Percentiles rank a stretch among this genome's conserved stretches.
Conservation (phyloP, 1,284 basidiomycete genomes). For the Amanita bisporigera region DNA sequence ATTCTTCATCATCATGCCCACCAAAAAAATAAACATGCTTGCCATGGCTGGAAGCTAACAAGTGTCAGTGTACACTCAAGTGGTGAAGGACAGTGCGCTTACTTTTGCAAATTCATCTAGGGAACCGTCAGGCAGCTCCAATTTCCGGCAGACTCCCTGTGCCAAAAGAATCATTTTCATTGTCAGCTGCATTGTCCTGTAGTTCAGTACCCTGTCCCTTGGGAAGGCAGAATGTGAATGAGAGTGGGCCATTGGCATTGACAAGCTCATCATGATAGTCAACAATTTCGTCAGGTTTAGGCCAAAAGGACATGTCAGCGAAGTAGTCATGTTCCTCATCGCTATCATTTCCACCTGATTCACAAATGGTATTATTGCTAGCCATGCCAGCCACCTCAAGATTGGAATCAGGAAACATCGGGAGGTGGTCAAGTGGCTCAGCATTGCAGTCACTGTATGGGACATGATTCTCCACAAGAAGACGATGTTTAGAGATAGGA, state of each 20-base stretch:
- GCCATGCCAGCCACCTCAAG: neutral
- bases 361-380: neutral
- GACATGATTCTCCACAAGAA: neutral
- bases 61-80: no score
- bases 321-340: no score
- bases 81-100: no score
- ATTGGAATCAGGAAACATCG: neutral
- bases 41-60: no score
- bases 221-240: neutral
- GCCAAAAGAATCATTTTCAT: no score
- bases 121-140: no score
- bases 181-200: neutral
- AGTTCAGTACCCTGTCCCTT: neutral
- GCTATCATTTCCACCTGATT: neutral
- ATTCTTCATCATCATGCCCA: no score
- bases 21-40: no score
- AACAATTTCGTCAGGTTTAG: neutral
- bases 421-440: neutral
- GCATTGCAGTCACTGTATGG: neutral
- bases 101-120: no score
- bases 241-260: neutral
- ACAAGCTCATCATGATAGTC: neutral
- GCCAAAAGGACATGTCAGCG: conserved; percentile 4
- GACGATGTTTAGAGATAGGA: neutral
- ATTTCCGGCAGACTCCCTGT: no score